Percentiles rank a stretch among this genome's conserved stretches.
These are phyloP conservation scores for Sesbania bispinosa DNA, from an alignment of 306 rosid species.

Conservation along the genomic window DNA sequence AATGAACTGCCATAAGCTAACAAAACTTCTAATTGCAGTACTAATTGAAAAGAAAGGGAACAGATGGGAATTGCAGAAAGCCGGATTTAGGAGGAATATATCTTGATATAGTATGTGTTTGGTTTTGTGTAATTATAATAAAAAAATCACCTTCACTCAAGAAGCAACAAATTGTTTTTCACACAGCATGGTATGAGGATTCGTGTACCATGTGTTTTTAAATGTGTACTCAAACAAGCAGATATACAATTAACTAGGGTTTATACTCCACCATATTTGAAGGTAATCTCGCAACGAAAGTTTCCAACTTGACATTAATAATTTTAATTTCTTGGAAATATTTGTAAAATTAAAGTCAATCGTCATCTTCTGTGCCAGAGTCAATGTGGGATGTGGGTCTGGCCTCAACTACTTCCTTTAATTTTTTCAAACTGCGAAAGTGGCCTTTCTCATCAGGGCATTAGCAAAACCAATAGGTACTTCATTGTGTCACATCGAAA, in stretches of 20 bases:
- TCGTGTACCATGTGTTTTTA: too few species aligned
- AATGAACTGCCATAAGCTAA: neutral
- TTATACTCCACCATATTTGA: neutral
- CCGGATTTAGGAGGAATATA: too few species aligned
- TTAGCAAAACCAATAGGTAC: neutral
- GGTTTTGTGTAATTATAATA: too few species aligned
- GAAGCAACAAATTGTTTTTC: too few species aligned
- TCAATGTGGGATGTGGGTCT: neutral
- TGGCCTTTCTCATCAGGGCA: neutral
- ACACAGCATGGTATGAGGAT: too few species aligned
- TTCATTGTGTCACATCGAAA: neutral
- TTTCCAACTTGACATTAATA: neutral
- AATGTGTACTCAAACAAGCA: too few species aligned
- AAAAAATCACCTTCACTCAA: too few species aligned
- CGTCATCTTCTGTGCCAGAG: neutral
- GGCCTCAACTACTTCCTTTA: neutral
- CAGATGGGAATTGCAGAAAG: too few species aligned
- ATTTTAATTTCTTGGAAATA: neutral
- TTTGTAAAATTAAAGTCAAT: neutral
- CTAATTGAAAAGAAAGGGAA: neutral
- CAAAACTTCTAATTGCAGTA: neutral
- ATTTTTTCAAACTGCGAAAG: neutral
- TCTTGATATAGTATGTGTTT: too few species aligned
- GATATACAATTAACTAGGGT: too few species aligned
- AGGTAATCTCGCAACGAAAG: neutral